Base-by-base conservation (phyloP, 2,329 filamentous ascomycete genomes). In the Hypoxylon sp. region DNA sequence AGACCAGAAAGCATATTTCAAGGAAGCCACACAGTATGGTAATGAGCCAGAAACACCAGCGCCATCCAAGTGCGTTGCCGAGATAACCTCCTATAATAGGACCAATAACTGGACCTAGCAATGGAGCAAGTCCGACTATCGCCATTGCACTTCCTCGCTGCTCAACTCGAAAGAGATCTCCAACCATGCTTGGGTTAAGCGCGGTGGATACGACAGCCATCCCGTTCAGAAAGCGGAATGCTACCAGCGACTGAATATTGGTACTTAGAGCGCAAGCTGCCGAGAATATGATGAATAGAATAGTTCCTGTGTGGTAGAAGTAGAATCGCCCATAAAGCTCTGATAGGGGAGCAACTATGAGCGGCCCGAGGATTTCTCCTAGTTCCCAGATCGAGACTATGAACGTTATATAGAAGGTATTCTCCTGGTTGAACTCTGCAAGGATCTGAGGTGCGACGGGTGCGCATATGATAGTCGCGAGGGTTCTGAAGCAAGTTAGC, bases 21-120 rank as follows among this genome's bases (percentile, higher is more conserved):
- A 65, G 37, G 41, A 61, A 61, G 25, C 52, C 63, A 27, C 52
- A 57, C 25, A 65, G 8, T 43, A 65, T 65, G 6, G 53, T 50
- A 25, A 65, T 58, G 4, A 65, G 25, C 58, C 58, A 65, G 48
- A 65, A 65, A 7, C 47, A 53, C 63, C 63, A 65, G 11, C 63
- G 63, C 63, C 63, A 65, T 32, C 63, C 58, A 21, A 65, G 21
- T 3, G 52, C 39, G 11, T 25, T 32, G 3, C 47, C 53, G 1
- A 65, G 41, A n/a, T 53, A 65, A 7, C 63, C 63, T 9, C 63
- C 63, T 34, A 58, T 46, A 3, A 65, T 59, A 12, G 63, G 63
- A 7, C 63, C 63, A 21, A 51, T 32, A n/a, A 62, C 58, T 19
- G 53, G 58, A 12, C 63, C 63, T 0, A 65, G 47, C 41, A 65